Evolutionary conservation across 1,284 basidiomycete species (phyloP), one percentile per base, ranked within the genome.

Genomic region (Coriolopsis trogii): DNA sequence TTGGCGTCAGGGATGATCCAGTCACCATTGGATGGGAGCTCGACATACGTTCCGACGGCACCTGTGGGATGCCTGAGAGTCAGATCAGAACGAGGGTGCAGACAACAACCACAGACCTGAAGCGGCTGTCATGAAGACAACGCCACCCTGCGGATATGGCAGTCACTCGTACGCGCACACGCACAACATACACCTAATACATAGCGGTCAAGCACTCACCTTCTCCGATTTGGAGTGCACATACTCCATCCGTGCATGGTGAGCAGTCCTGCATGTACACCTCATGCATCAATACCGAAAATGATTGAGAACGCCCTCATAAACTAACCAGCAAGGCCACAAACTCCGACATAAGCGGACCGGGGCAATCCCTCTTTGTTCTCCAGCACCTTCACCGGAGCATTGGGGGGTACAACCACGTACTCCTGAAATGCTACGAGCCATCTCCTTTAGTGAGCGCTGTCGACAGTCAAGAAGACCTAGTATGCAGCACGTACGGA

Each of bases 321-420:
- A 12, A 36, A 18, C 6, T 6, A 10, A 23, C 69, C 69, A n/a
- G 70, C 62, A 67, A 71, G 67, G 3, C 71, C 71, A 4, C 59
- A 56, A 0, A 64, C 62, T 13, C 71, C 69, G 13, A 67, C 37
- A 43, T 67, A 71, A 10, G 55, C 61, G 2, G 65, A 63, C 68
- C 68, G 70, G 0, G 68, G 65, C 6, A 73, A 40, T 2, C 55
- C 59, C 4, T 59, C 56, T 25, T 62, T 51, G 30, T 68, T 67
- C 25, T 61, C 49, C 12, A 72, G 37, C 15, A 69, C 48, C 12
- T 33, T 46, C 34, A 53, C 58, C 9, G 15, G 12, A 16, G 15
- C 29, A 9, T 29, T n/a, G 8, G 41, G 46, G 7, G 39, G 31
- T 1, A 37, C n/a, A 21, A 64, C 34, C 21, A 42, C 48, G 49